phyloP scores from a whole-genome alignment of 805 yeast genomes.

The Yarrowia sp. region DNA sequence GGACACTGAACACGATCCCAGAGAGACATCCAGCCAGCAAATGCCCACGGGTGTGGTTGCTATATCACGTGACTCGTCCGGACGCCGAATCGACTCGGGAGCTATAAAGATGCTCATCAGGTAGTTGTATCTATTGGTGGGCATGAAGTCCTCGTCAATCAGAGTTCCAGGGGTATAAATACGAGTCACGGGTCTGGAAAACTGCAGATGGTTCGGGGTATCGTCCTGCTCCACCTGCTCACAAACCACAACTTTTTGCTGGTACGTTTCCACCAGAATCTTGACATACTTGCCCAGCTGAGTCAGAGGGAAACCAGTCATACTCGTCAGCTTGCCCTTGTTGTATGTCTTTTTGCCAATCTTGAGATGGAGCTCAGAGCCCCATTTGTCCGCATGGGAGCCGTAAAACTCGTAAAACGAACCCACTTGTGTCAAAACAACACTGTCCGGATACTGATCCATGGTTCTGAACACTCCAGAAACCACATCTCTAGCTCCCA shows the following conservation, averaged over 20 bases:
- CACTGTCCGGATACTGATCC: slow-evolving; percentile 55
- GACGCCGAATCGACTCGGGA: slow-evolving; percentile 28
- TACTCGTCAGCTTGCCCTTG: slow-evolving; percentile 56
- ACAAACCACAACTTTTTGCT: slow-evolving; percentile 79
- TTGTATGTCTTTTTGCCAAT: slow-evolving; percentile 56
- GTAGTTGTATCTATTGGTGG: slow-evolving; percentile 73
- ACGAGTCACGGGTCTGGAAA: slow-evolving; percentile 69
- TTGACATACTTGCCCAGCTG: slow-evolving; percentile 77
- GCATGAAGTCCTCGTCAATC: slow-evolving; percentile 82
- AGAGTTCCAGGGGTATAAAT: slow-evolving; percentile 93
- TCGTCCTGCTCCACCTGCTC: slow-evolving; percentile 58
- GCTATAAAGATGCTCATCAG: slow-evolving; percentile 61
- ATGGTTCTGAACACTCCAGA: slow-evolving; percentile 23
- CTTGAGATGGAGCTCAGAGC: slow-evolving; percentile 72
- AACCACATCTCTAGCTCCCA: slow-evolving; percentile 2
- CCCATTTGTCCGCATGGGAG: slow-evolving; percentile 81
- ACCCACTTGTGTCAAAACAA: slow-evolving; percentile 78
- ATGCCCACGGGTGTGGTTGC: slow-evolving; percentile 65
- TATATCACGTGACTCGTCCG: slow-evolving; percentile 43
- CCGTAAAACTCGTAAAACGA: slow-evolving; percentile 65
- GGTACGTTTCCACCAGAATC: slow-evolving; percentile 71
- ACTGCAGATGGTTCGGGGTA: background rate
- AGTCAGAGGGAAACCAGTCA: slow-evolving; percentile 89
- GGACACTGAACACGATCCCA: slow-evolving; percentile 79
- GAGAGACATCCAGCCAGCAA: slow-evolving; percentile 87